phyloP scores from a whole-genome alignment of 345 rosid genomes.

The Lepidium sativum region DNA sequence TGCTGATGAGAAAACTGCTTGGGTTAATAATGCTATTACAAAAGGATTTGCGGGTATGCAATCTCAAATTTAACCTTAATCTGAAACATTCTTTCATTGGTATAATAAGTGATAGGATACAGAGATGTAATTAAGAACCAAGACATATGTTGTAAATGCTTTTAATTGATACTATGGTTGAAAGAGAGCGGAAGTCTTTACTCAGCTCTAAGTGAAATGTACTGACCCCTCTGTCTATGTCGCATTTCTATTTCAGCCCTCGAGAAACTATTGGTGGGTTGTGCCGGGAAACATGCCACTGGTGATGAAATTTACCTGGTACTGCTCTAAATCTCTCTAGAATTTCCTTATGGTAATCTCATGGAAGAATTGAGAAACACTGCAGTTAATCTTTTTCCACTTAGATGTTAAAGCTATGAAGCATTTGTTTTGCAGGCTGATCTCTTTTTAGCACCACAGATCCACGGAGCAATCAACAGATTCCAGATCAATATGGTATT shows the following conservation, averaged over 20 bases:
- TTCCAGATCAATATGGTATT: constrained; percentile 59
- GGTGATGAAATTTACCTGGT: constrained; percentile 73
- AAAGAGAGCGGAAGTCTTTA: background rate
- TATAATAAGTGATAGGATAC: background rate
- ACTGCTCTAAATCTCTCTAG: background rate
- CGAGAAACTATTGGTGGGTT: constrained; percentile 52
- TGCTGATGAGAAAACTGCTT: constrained; percentile 34
- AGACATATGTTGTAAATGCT: background rate
- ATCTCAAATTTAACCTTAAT: background rate
- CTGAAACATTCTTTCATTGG: background rate
- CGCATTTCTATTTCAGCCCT: constrained; percentile 42
- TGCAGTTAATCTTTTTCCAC: background rate
- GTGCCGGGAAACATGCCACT: constrained; percentile 64
- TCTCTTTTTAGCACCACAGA: constrained; percentile 68
- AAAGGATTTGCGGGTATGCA: constrained; percentile 60
- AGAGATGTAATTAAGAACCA: background rate
- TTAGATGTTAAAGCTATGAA: background rate
- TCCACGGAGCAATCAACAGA: constrained; percentile 31
- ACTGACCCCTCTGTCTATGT: background rate
- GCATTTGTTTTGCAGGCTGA: constrained; percentile 60
- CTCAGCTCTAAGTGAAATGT: background rate
- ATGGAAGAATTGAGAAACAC: background rate
- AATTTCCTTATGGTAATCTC: background rate
- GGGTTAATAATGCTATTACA: constrained; percentile 44
- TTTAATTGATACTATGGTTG: background rate